Evolutionary conservation across 139 green algal genomes (phyloP).

Genomic region (Chlorella sp.): DNA sequence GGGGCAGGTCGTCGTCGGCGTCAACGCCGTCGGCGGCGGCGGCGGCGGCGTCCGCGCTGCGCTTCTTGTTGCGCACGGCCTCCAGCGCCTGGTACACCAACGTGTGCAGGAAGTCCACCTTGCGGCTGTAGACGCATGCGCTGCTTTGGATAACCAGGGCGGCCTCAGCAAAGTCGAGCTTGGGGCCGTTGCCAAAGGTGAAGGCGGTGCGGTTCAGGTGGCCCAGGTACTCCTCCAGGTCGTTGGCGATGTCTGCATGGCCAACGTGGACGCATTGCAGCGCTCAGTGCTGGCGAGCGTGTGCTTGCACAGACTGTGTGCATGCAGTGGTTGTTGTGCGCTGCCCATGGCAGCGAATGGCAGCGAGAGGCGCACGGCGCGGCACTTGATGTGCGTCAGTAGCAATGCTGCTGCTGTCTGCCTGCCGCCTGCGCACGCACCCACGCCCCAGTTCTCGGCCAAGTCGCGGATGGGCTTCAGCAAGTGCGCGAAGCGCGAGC

Average conservation of each 20-base stretch:
- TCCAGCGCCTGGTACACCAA: conserved; percentile 61
- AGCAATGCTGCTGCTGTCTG: neutral
- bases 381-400: neutral
- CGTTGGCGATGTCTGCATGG: conserved; percentile 61
- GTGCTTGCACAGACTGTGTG: too few relatives aligned
- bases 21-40: neutral
- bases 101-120: conserved; percentile 82
- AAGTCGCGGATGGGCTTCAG: conserved; percentile 80
- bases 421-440: neutral
- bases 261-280: too few relatives aligned
- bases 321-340: too few relatives aligned
- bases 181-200: conserved; percentile 49
- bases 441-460: conserved; percentile 77
- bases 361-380: too few relatives aligned
- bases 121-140: conserved; percentile 76
- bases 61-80: conserved; percentile 12
- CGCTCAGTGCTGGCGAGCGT: too few relatives aligned
- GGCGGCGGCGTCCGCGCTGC: neutral
- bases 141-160: conserved; percentile 67
- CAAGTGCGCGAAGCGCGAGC: conserved; percentile 58
- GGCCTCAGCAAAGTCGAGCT: conserved; percentile 79
- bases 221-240: conserved; percentile 84
- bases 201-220: conserved; percentile 65
- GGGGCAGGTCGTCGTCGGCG: too few relatives aligned
- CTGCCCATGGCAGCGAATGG: too few relatives aligned